Conservation (phyloP, 2,329 filamentous ascomycete genomes). For the Calonectria montana region DNA sequence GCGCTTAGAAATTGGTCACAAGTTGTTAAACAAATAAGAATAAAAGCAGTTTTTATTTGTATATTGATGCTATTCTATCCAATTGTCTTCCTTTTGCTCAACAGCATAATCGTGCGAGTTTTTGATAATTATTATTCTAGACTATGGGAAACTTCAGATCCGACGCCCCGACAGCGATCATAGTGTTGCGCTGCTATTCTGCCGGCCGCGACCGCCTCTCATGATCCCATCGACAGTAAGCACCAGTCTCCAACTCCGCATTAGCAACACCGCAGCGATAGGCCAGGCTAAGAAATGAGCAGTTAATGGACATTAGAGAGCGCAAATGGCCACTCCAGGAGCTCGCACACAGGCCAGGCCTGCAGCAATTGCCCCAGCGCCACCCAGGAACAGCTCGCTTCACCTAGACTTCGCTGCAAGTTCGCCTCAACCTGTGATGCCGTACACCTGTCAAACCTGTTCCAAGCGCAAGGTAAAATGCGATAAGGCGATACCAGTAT, state of each 20-base stretch:
- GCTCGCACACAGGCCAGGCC: background rate
- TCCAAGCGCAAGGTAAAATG: constrained; percentile 45
- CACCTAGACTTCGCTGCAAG: background rate
- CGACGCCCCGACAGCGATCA: too few relatives aligned
- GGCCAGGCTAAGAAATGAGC: background rate
- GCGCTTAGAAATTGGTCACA: too few relatives aligned
- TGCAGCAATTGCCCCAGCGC: constrained; percentile 24
- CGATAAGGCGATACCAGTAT: constrained; percentile 37
- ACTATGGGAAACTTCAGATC: too few relatives aligned
- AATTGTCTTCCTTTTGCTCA: too few relatives aligned
- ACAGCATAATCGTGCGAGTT: too few relatives aligned
- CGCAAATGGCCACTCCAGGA: constrained; percentile 1
- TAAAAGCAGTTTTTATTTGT: too few relatives aligned
- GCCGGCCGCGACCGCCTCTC: background rate
- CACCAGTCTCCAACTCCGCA: background rate
- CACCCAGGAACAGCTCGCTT: background rate
- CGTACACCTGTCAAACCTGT: constrained; percentile 43
- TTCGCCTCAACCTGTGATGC: constrained; percentile 23
- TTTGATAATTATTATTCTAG: too few relatives aligned
- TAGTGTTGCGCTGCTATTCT: background rate
- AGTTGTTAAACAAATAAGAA: too few relatives aligned
- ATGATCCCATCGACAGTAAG: background rate
- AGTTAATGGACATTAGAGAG: background rate
- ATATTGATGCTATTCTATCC: too few relatives aligned
- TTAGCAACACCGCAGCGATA: background rate